Base-by-base conservation (phyloP, 208 protist species). In the Trypanosomatidae sp. region DNA sequence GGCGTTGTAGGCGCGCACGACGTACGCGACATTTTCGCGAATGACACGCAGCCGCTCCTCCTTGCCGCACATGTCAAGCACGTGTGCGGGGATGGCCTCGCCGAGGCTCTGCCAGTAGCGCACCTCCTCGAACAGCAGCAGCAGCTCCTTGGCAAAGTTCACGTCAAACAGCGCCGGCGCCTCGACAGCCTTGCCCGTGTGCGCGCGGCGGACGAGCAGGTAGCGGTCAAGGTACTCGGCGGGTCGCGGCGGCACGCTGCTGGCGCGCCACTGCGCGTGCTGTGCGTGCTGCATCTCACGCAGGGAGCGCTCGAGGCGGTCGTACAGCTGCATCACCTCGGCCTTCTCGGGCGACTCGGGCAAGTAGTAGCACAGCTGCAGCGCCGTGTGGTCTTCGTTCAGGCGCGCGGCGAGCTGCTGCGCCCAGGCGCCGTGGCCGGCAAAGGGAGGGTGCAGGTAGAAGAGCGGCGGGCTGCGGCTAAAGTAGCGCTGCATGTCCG, bases 1-100 rank as follows among this genome's bases (percentile, higher is more conserved):
- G 24, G 69, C 51, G 72, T 99, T 99, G 76, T 97, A 96, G 43
- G 94, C 88, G 18, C 94, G 87, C 6, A 96, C 92, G 19, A 94
- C 91, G 13, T 97, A 46, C 6, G 85, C 62, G n/a, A 98, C 92
- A 61, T 95, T 96, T 66, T 98, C 95, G 28, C 94, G 84, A 41
- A 97, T 93, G n/a, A 96, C 53, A 16, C 94, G 83, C 46, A 97
- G 75, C 3, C 88, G 61, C 43, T 98, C 95, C 51, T 92, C 77
- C 32, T 90, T 77, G 20, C 57, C 56, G 35, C 80, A 76, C 39
- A 98, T 88, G 41, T 98, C 93, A 21, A 59, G 28, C 16, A 94
- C 73, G 27, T 77, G 58, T 3, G 72, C 40, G 24, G 92, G 91
- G 15, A 98, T 69, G 7, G 74, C 44, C 61, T 96, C 88, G 26